Evolutionary conservation across 768 basidiomycete species (phyloP), one percentile per base, ranked within the genome.

Genomic region (Chiua virens): DNA sequence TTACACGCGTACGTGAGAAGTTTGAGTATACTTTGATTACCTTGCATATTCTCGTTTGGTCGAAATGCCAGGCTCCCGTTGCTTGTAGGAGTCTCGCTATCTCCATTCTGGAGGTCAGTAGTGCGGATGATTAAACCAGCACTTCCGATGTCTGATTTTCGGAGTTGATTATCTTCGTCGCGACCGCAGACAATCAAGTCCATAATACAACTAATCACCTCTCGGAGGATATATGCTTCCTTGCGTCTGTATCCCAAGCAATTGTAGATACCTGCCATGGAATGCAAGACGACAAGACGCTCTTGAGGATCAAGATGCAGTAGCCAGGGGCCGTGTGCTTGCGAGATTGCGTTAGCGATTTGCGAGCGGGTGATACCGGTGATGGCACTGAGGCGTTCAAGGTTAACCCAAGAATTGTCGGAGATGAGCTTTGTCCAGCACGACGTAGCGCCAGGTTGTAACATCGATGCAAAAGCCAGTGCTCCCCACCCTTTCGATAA

Each of bases 401-500:
- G 69, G 51, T 76, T 73, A 2, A 77, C 68, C 71, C 75, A 78
- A 18, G 74, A 75, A 42, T 72, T 74, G 40, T 75, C 73, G 9
- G 79, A 70, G 37, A 83, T 69, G 1, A 82, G 80, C 11, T 83
- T 83, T 18, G 86, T 82, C 53, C 83, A 72, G 59, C 78, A 81
- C 9, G 79, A 80, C 34, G 75, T 77, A 8, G 81, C 75, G 38
- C 77, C 83, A 27, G 83, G 79, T 57, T 83, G 84, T 37, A 92
- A 69, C 83, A 92, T 85, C 18, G 81, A 80, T 17, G 82, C 80
- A 56, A 92, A 85, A 4, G 90, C 85, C 27, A 88, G 73, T 1
- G 84, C 80, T 3, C 90, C 89, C 86, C 92, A 92, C 21, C 92
- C 92, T 66, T 90, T 89, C n/a, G 86, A 81, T 40, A 87, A 83